These are phyloP conservation scores for Fraxinus sp. DNA, from an alignment of 305 asterid species.

Conservation along the genomic window DNA sequence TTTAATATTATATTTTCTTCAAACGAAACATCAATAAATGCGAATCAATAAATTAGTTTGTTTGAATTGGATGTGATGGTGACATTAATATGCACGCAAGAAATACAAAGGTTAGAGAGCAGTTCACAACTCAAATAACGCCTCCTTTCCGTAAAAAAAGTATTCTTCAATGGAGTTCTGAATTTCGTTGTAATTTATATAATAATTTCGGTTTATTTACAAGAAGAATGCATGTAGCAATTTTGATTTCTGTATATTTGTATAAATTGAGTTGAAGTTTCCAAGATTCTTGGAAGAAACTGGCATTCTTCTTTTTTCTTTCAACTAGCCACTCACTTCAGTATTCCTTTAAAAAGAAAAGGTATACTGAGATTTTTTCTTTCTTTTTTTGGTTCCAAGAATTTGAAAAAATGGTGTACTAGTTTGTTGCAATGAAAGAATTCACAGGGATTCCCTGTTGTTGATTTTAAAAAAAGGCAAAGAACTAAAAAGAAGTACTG, in stretches of 20 bases:
- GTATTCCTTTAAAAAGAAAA: conserved; percentile 1
- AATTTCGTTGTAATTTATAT: background rate
- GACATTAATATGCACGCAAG: conserved; percentile 35
- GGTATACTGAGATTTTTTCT: conserved; percentile 13
- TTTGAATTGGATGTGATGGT: conserved; percentile 22
- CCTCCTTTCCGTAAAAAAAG: conserved; percentile 30
- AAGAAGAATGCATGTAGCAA: background rate
- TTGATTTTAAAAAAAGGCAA: too few species aligned
- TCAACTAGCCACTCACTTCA: conserved; percentile 23
- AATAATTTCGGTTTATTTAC: background rate
- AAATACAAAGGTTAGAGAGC: conserved; percentile 31
- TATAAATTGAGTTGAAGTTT: background rate
- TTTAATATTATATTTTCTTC: conserved; percentile 9
- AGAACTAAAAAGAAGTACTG: too few species aligned
- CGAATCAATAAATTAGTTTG: conserved; percentile 25
- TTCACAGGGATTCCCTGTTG: conserved; percentile 13
- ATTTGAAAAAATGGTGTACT: background rate
- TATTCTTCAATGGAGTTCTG: background rate
- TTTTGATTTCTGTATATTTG: background rate
- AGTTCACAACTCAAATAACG: conserved; percentile 48
- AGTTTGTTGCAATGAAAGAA: background rate
- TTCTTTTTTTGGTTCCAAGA: background rate
- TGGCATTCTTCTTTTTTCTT: conserved; percentile 6
- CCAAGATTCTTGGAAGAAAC: background rate
- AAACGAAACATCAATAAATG: conserved; percentile 25